Conservation (phyloP, 148 eudicot genomes). For the Rhododendron williamsianum region DNA sequence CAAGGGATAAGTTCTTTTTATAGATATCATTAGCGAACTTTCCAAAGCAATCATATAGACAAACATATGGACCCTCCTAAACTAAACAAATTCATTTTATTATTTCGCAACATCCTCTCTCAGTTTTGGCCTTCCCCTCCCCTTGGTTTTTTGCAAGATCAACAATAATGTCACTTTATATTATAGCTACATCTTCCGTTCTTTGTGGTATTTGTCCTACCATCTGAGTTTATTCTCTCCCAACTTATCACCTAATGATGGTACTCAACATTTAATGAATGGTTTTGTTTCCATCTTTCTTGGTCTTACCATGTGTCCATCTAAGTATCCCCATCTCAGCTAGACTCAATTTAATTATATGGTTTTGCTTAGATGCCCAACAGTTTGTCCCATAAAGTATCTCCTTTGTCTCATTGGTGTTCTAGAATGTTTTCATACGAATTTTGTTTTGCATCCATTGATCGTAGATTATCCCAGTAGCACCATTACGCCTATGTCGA, state of each 20-base stretch:
- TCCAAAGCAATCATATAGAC: not conserved
- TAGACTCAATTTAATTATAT: not conserved
- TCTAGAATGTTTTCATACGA: not conserved
- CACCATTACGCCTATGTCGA: not conserved
- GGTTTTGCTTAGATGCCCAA: not conserved
- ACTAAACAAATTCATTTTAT: not conserved
- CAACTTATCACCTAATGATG: not conserved
- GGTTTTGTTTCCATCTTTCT: not conserved
- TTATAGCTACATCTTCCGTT: not conserved
- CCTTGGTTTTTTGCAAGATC: not conserved
- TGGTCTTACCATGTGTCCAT: not conserved
- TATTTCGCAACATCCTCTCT: not conserved
- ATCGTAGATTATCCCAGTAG: not conserved
- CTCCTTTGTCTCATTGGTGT: not conserved
- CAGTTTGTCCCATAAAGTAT: not conserved
- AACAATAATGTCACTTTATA: not conserved
- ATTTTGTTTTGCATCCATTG: not conserved
- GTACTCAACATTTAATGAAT: not conserved
- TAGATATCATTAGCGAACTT: not conserved
- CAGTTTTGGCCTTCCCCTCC: not conserved
- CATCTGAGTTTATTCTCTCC: not conserved
- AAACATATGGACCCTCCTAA: not conserved
- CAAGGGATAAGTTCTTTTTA: not conserved
- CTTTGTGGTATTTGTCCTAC: not conserved
- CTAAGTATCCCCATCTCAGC: not conserved